phyloP scores from a whole-genome alignment of 2,329 filamentous ascomycete species.

The Metarhizium album region DNA sequence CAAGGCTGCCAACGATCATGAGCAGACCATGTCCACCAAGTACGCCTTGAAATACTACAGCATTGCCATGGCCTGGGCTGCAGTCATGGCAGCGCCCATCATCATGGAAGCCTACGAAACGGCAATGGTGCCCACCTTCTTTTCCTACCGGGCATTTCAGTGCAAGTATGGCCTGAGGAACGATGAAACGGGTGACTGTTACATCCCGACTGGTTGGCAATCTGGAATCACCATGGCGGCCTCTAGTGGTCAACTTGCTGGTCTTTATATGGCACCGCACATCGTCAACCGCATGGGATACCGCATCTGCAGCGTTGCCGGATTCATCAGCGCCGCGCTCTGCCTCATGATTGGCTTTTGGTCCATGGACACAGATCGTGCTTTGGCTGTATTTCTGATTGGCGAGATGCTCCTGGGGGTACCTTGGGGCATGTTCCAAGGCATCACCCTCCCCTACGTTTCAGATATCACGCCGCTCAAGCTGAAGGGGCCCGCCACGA shows the following conservation, averaged over 20 bases:
- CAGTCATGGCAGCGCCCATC: slow-evolving; percentile 17
- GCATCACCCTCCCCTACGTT: slow-evolving; percentile 1
- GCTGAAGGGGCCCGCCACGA: neutral
- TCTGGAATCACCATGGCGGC: slow-evolving; percentile 8
- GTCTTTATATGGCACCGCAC: slow-evolving; percentile 9
- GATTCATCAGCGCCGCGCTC: slow-evolving; percentile 26
- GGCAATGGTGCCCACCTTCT: slow-evolving; percentile 13
- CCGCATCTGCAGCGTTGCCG: slow-evolving; percentile 15
- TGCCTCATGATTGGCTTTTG: slow-evolving; percentile 15
- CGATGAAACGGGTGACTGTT: neutral
- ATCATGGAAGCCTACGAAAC: slow-evolving; percentile 25
- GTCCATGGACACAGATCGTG: neutral
- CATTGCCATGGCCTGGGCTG: slow-evolving; percentile 10
- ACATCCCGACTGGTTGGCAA: slow-evolving; percentile 8
- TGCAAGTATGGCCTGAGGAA: slow-evolving; percentile 1
- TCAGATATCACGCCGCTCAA: neutral
- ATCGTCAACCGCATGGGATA: slow-evolving; percentile 9
- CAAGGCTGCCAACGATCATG: slow-evolving; percentile 7
- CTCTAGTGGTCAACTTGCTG: slow-evolving; percentile 9
- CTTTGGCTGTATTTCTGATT: slow-evolving; percentile 1
- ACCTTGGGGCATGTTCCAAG: slow-evolving; percentile 1
- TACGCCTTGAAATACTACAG: slow-evolving; percentile 10
- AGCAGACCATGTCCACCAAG: slow-evolving; percentile 9
- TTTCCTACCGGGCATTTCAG: slow-evolving; percentile 8
- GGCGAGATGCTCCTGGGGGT: neutral